Conservation (phyloP, 164 flowering plant genomes). For the Magnolia sinica region DNA sequence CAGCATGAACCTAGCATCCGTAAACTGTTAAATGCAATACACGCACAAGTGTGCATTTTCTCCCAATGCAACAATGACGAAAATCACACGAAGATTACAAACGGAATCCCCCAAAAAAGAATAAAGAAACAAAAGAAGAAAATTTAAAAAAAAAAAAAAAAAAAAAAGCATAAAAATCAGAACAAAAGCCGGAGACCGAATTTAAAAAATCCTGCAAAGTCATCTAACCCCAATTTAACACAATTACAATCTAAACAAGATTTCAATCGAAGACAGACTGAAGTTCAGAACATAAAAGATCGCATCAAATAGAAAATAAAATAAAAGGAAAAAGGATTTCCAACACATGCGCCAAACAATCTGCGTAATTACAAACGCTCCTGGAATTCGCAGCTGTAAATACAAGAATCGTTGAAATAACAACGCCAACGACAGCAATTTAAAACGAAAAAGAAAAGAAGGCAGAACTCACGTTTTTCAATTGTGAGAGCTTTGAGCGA, state of each 20-base stretch:
- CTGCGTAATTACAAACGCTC: neutral
- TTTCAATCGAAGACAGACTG: neutral
- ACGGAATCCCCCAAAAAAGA: too few relatives aligned
- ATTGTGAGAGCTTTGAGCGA: conserved; percentile 35
- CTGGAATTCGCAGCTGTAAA: neutral
- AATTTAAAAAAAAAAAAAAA: too few relatives aligned
- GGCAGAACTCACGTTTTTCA: conserved; percentile 36
- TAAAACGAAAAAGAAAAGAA: neutral
- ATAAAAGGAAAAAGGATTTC: neutral
- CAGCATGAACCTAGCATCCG: too few relatives aligned
- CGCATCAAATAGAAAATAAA: neutral
- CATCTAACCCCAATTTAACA: neutral
- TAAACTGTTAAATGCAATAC: too few relatives aligned
- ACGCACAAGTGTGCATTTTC: too few relatives aligned
- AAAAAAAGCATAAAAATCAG: too few relatives aligned
- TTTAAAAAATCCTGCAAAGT: too few relatives aligned
- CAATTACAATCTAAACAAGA: neutral
- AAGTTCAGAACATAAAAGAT: neutral
- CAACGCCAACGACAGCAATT: neutral
- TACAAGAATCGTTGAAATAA: neutral
- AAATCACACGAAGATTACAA: too few relatives aligned
- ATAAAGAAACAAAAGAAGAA: too few relatives aligned
- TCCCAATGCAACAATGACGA: too few relatives aligned
- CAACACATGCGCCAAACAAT: neutral
- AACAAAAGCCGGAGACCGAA: too few relatives aligned